Percentiles rank a stretch among this genome's conserved stretches.
Evolutionary conservation across 129 eudicot genomes (phyloP).

Genomic region (Ambrosia trifida): DNA sequence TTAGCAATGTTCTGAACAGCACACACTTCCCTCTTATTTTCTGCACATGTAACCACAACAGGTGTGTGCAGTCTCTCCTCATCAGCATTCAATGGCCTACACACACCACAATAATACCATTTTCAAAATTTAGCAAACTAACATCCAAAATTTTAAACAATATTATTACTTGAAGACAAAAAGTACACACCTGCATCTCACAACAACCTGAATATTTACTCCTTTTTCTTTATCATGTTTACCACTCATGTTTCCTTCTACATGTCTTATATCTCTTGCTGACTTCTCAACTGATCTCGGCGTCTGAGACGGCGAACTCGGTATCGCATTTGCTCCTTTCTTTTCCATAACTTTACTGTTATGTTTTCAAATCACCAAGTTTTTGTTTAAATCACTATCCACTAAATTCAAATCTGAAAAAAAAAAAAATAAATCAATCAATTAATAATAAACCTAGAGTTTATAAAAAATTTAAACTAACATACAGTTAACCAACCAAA

Average conservation of each 20-base stretch:
- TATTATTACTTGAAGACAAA: neutral
- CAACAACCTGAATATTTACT: constrained; percentile 6
- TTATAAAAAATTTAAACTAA: neutral
- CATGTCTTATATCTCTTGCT: constrained; percentile 68
- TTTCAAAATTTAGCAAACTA: neutral
- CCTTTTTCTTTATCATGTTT: constrained; percentile 12
- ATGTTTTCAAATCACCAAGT: constrained; percentile 28
- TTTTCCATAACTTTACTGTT: constrained; percentile 38
- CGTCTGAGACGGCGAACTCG: constrained; percentile 68
- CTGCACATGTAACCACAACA: constrained; percentile 79
- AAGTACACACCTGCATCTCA: constrained; percentile 42
- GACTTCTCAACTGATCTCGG: constrained; percentile 73
- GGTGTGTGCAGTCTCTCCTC: constrained; percentile 80
- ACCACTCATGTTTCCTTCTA: constrained; percentile 46
- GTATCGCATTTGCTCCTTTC: constrained; percentile 57
- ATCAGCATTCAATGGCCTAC: constrained; percentile 83
- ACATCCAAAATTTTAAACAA: neutral
- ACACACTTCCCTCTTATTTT: constrained; percentile 84
- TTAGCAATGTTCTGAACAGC: constrained; percentile 86
- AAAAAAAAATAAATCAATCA: neutral
- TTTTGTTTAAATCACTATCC: neutral
- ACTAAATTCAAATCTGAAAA: constrained; percentile 16
- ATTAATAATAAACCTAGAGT: neutral
- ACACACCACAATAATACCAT: constrained; percentile 25
- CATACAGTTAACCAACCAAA: neutral